phyloP scores from a whole-genome alignment of 2,329 filamentous ascomycete genomes.

The Penicillium aurantiogriseum region DNA sequence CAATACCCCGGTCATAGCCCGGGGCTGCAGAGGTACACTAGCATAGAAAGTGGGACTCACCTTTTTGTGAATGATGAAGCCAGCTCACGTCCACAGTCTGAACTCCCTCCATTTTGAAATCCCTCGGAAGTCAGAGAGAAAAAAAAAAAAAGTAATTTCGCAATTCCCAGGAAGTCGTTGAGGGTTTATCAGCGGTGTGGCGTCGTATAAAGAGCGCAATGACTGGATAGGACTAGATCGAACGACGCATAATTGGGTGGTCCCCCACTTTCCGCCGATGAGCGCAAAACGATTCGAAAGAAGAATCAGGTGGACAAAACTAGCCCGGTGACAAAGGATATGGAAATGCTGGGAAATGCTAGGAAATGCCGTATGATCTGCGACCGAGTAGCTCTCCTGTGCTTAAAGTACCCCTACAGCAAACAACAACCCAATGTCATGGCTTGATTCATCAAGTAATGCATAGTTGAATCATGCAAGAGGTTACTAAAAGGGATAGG shows the following conservation, averaged over 20 bases:
- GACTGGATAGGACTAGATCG: conserved; percentile 22
- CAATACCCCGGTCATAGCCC: neutral
- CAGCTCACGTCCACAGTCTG: conserved; percentile 85
- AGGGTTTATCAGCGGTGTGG: conserved; percentile 19
- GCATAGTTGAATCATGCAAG: conserved; percentile 4
- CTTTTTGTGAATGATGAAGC: conserved; percentile 83
- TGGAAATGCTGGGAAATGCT: neutral
- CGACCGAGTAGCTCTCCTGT: neutral
- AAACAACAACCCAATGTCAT: neutral
- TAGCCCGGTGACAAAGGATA: neutral
- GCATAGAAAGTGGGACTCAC: conserved; percentile 49
- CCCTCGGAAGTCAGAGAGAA: neutral
- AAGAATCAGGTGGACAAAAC: conserved; percentile 10
- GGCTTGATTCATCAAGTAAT: neutral
- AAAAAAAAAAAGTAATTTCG: neutral
- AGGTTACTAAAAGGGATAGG: conserved; percentile 1
- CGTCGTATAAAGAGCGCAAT: conserved; percentile 20
- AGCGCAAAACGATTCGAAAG: conserved; percentile 8
- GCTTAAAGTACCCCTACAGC: neutral
- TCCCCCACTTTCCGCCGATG: conserved; percentile 21
- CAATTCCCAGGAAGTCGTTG: neutral
- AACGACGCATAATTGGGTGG: conserved; percentile 25
- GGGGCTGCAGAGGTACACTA: conserved; percentile 1
- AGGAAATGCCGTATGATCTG: conserved; percentile 9
- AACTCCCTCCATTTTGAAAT: conserved; percentile 68